Evolutionary conservation across 371 early-diverging fungal genomes (phyloP).

Genomic region (Rhizopus stolonifer): DNA sequence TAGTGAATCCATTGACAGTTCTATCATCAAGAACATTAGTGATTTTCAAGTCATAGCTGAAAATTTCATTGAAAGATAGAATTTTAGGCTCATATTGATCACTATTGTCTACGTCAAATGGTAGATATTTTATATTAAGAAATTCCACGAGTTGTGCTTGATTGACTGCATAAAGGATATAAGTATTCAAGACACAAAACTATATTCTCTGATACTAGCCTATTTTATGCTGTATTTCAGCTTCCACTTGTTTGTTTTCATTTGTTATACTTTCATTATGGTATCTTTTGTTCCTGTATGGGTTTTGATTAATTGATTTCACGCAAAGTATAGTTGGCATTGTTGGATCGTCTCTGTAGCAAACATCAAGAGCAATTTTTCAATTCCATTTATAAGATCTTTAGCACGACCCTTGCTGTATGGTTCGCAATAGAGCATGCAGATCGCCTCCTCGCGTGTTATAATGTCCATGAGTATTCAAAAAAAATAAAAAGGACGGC

Average conservation of each 20-base stretch:
- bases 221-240: neutral
- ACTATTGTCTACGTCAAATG: slow-evolving; percentile 9
- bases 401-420: slow-evolving; percentile 18
- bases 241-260: slow-evolving; percentile 3
- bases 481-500: neutral
- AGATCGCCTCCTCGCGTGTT: slow-evolving; percentile 6
- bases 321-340: neutral
- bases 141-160: slow-evolving; percentile 8
- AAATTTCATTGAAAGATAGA: slow-evolving; percentile 10
- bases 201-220: slow-evolving; percentile 1
- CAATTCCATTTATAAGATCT: slow-evolving; percentile 11
- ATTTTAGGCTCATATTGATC: slow-evolving; percentile 10
- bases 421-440: slow-evolving; percentile 17
- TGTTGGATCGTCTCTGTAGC: slow-evolving; percentile 14
- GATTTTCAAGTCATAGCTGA: slow-evolving; percentile 12
- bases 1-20: slow-evolving; percentile 14
- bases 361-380: slow-evolving; percentile 15
- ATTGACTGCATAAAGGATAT: no score
- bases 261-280: neutral
- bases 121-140: slow-evolving; percentile 14
- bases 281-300: slow-evolving; percentile 1
- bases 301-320: neutral
- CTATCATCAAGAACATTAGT: slow-evolving; percentile 14
- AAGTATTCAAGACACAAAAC: neutral
- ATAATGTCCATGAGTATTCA: neutral